Evolutionary conservation across 306 rosid genomes (phyloP), one percentile per base, ranked within the genome.

Genomic region (Vigna hirtella): DNA sequence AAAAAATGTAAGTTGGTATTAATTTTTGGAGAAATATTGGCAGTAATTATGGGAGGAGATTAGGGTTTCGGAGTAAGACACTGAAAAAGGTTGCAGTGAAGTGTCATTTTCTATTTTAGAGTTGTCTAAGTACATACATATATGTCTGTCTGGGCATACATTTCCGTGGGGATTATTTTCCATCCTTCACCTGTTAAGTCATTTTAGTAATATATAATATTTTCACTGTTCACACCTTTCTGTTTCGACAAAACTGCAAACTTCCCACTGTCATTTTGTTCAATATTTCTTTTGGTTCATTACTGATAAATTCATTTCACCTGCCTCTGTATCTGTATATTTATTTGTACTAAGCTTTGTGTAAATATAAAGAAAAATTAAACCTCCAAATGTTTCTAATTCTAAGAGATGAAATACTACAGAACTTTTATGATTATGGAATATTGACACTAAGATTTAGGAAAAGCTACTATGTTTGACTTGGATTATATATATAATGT

Each of bases 61-160:
- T 85, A 84, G 90, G 82, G 86, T 85, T 84, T 36, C 81, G 82
- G 76, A 77, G 84, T 13, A 76, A 80, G 77, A 75, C 83, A 83
- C 85, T 79, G 90, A 76, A 77, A 84, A 88, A 85, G 83, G 74
- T 77, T 64, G 95, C 96, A 94, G 94, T 94, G 98, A 87, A 87
- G 87, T 90, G 98, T 94, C 98, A 82, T 91, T 94, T 87, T 94
- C 96, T 34, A 69, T 51, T 86, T 72, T 88, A 81, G 85, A 69
- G 67, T 42, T 87, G 86, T 87, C 82, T 70, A 77, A 81, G 83
- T 75, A 56, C 70, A 77, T 55, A 49, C 30, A 86, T 42, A 38
- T 38, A 42, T 76, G 80, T 62, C 72, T 69, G 83, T 82, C 86
- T 85, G 82, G 77, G 90, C 90, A 87, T 90, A 84, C 79, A 85